Conservation (phyloP, 208 protist genomes). For the Balamuthia mandrillaris region DNA sequence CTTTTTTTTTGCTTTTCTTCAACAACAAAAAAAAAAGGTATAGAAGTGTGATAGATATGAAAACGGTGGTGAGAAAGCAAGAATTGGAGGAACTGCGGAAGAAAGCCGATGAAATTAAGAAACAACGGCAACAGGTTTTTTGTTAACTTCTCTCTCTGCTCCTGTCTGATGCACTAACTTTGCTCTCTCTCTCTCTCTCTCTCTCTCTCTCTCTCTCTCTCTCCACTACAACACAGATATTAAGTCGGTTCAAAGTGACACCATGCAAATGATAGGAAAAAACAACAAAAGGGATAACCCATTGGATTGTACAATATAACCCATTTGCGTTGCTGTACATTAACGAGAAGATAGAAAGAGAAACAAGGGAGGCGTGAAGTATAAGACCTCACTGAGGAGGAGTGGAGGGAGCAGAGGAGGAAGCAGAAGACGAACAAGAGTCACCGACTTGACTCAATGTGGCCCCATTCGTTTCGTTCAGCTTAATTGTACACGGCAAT, state of each 20-base stretch:
- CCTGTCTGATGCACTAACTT: background rate
- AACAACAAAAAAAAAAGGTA: background rate
- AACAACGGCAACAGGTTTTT: background rate
- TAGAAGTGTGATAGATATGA: background rate
- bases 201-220: background rate
- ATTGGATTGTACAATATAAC: too few relatives aligned
- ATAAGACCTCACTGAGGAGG: too few relatives aligned
- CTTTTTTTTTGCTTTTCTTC: background rate
- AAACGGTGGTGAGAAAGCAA: background rate
- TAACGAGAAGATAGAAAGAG: too few relatives aligned
- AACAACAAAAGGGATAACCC: too few relatives aligned
- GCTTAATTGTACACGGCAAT: background rate
- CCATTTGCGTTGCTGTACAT: too few relatives aligned
- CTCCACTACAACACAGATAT: too few relatives aligned
- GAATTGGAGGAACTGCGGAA: background rate
- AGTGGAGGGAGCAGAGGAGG: background rate
- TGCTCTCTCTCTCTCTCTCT: background rate
- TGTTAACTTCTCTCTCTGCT: background rate
- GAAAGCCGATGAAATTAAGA: constrained; percentile 9
- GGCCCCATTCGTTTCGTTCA: background rate
- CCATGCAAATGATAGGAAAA: too few relatives aligned
- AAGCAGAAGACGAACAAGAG: background rate
- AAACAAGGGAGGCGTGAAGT: too few relatives aligned
- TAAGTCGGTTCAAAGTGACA: too few relatives aligned
- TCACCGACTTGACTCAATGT: background rate